phyloP scores from a whole-genome alignment of 768 basidiomycete species.

The Psilocybe cubensis region DNA sequence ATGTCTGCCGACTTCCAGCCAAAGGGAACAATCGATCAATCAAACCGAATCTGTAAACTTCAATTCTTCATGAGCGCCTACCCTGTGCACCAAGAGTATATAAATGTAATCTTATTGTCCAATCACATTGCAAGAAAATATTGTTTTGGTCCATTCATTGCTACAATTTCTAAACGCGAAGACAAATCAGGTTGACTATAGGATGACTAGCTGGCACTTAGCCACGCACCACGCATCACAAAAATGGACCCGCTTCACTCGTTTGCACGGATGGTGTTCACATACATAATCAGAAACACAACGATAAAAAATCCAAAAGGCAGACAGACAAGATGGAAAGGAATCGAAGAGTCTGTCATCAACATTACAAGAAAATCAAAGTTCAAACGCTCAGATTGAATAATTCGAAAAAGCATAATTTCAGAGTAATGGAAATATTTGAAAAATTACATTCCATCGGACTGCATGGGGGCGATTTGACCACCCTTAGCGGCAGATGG shows the following conservation, averaged over 20 bases:
- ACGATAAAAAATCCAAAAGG: background rate
- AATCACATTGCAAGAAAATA: too few relatives aligned
- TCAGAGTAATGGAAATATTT: background rate
- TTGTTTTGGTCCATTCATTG: too few relatives aligned
- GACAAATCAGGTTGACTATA: too few relatives aligned
- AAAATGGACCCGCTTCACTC: background rate
- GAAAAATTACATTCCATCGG: slow-evolving; percentile 42
- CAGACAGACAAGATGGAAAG: background rate
- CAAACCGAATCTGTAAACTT: too few relatives aligned
- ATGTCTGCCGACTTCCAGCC: too few relatives aligned
- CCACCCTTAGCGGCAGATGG: slow-evolving; percentile 89
- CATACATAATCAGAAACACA: background rate
- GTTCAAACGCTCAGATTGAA: background rate
- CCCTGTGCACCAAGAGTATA: too few relatives aligned
- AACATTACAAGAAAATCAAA: background rate
- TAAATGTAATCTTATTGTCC: too few relatives aligned
- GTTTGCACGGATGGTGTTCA: background rate
- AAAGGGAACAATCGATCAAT: too few relatives aligned
- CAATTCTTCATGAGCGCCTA: too few relatives aligned
- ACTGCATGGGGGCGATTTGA: slow-evolving; percentile 67
- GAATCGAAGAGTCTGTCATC: background rate
- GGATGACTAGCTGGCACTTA: too few relatives aligned
- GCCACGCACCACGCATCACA: background rate
- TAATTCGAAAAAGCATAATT: background rate
- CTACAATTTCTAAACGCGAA: too few relatives aligned